Conservation (phyloP, 495 filamentous ascomycete species). For the Penicillium daleae region DNA sequence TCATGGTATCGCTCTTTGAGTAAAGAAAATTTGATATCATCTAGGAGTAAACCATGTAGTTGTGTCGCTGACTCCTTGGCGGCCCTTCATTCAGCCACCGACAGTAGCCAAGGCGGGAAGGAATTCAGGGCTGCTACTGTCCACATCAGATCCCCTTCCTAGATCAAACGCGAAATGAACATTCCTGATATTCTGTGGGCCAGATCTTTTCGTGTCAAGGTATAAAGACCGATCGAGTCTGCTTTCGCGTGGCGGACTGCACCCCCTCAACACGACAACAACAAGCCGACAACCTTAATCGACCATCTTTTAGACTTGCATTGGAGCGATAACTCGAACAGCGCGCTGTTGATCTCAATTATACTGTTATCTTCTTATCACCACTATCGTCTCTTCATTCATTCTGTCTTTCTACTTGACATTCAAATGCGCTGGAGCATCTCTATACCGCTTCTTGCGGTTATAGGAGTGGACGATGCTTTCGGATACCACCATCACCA, state of each 20-base stretch:
- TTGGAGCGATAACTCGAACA: too few species aligned
- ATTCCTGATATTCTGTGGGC: constrained; percentile 29
- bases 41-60: background rate
- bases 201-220: constrained; percentile 14
- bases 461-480: constrained; percentile 24
- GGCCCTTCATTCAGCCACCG: background rate
- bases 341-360: too few species aligned
- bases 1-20: background rate
- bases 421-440: constrained; percentile 34
- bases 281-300: constrained; percentile 5
- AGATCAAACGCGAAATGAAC: constrained; percentile 20
- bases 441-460: constrained; percentile 26
- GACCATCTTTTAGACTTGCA: constrained; percentile 4
- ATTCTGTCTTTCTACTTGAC: too few species aligned
- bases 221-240: constrained; percentile 26
- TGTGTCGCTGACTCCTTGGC: background rate
- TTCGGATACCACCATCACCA: constrained; percentile 31
- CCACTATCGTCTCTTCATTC: background rate
- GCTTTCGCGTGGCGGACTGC: constrained; percentile 3
- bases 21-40: background rate
- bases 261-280: background rate
- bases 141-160: constrained; percentile 22
- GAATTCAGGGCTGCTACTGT: constrained; percentile 37
- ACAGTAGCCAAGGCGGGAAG: constrained; percentile 20
- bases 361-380: too few species aligned